Evolutionary conservation across 495 filamentous ascomycete genomes (phyloP).

Genomic region (Tuber melanosporum): DNA sequence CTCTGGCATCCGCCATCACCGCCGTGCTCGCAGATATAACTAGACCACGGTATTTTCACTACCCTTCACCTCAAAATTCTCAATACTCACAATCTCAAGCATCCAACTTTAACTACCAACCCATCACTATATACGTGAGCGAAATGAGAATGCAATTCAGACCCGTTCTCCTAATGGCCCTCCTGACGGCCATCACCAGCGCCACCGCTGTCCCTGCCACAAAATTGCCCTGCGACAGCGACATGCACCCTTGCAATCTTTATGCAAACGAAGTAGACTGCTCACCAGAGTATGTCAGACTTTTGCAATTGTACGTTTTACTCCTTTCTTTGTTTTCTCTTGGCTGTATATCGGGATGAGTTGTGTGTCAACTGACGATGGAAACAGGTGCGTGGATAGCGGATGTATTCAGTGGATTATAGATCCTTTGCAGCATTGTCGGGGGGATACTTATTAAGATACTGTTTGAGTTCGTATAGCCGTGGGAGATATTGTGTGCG

Average conservation of each 20-base stretch:
- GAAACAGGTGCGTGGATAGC: conserved; percentile 9
- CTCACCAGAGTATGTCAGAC: conserved; percentile 10
- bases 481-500: neutral
- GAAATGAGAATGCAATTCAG: conserved; percentile 16
- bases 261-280: conserved; percentile 8
- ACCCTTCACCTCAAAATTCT: neutral
- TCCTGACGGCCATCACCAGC: conserved; percentile 8
- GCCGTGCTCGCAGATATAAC: neutral
- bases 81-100: neutral
- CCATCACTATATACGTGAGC: neutral
- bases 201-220: conserved; percentile 6
- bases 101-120: neutral
- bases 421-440: conserved; percentile 20
- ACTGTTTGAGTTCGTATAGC: neutral
- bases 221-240: neutral
- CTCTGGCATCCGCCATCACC: neutral
- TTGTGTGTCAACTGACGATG: neutral
- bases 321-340: no score
- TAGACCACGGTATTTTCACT: neutral
- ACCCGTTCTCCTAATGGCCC: conserved; percentile 6
- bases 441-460: neutral
- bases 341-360: conserved; percentile 10
- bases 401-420: conserved; percentile 13
- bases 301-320: conserved; percentile 14
- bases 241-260: conserved; percentile 11